A percentile compares a stretch with the other conserved stretches of the same genome.
These are phyloP conservation scores for Tuber magnatum DNA, from an alignment of 495 filamentous ascomycete species.

Conservation along the genomic window DNA sequence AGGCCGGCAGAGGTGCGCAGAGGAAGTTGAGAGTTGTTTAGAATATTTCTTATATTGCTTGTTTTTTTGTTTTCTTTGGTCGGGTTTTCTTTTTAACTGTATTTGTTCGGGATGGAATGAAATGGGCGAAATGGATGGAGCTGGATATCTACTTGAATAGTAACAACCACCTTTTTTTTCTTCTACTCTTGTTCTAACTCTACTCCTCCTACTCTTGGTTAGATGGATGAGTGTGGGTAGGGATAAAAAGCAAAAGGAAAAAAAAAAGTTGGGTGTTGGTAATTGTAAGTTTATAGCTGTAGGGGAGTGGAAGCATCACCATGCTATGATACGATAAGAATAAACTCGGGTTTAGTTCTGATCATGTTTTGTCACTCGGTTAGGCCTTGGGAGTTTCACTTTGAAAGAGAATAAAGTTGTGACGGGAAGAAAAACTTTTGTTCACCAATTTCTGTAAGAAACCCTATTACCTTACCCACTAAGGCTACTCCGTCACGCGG, in stretches of 20 bases:
- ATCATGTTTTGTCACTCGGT: not conserved
- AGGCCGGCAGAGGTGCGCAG: conserved; percentile 68
- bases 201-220: not conserved
- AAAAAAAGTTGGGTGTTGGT: not conserved
- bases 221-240: not conserved
- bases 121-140: conserved; percentile 9
- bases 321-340: not conserved
- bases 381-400: not conserved
- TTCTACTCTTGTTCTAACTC: not conserved
- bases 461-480: not conserved
- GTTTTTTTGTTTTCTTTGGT: conserved; percentile 11
- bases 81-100: conserved; percentile 16
- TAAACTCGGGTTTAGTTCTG: not conserved
- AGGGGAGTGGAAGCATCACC: not conserved
- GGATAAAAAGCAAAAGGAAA: not conserved
- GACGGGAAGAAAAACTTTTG: not conserved
- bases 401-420: not conserved
- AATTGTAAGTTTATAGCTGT: not conserved
- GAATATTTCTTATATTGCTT: conserved; percentile 24
- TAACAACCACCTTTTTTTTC: not conserved
- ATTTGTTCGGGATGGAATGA: conserved; percentile 17
- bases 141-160: not conserved
- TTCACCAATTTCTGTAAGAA: not conserved
- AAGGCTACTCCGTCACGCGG: not conserved
- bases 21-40: conserved; percentile 79